phyloP scores from a whole-genome alignment of 805 yeast species.

The Komagataella mondaviorum region DNA sequence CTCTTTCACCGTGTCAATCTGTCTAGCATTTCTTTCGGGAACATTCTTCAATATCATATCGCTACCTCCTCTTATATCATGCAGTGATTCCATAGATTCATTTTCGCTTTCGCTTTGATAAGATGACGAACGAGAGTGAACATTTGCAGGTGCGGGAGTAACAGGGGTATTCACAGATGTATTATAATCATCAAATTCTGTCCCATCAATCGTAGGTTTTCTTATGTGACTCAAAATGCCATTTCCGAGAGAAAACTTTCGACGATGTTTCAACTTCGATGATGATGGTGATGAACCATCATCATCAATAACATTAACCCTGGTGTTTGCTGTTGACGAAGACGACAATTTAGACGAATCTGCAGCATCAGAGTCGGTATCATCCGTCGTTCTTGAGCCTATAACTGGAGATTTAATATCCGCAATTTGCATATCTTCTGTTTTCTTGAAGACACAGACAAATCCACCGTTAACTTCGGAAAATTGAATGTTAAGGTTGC shows the following conservation, averaged over 20 bases:
- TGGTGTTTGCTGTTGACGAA: slow-evolving; percentile 2
- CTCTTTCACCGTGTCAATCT: background rate
- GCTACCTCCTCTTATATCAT: slow-evolving; percentile 33
- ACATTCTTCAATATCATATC: slow-evolving; percentile 35
- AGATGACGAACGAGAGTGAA: slow-evolving; percentile 16
- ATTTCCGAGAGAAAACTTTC: slow-evolving; percentile 54
- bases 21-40: slow-evolving; percentile 1
- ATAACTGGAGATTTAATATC: slow-evolving; percentile 15
- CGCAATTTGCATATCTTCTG: slow-evolving; percentile 13
- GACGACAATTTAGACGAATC: slow-evolving; percentile 16
- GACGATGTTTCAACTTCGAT: slow-evolving; percentile 26
- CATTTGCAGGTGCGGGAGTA: slow-evolving; percentile 24
- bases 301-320: slow-evolving; percentile 5
- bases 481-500: slow-evolving; percentile 63
- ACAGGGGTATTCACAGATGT: slow-evolving; percentile 25
- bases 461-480: slow-evolving; percentile 93
- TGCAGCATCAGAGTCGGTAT: slow-evolving; percentile 16
- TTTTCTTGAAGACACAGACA: slow-evolving; percentile 60
- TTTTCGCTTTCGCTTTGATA: slow-evolving; percentile 26
- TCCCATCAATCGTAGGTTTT: slow-evolving; percentile 23
- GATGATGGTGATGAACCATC: slow-evolving; percentile 8
- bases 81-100: slow-evolving; percentile 48
- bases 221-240: slow-evolving; percentile 37
- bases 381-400: slow-evolving; percentile 18
- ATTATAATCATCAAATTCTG: slow-evolving; percentile 20